A percentile compares a stretch with the other conserved stretches of the same genome.
phyloP scores from a whole-genome alignment of 1,284 basidiomycete genomes.

The Phylloporus gajari region DNA sequence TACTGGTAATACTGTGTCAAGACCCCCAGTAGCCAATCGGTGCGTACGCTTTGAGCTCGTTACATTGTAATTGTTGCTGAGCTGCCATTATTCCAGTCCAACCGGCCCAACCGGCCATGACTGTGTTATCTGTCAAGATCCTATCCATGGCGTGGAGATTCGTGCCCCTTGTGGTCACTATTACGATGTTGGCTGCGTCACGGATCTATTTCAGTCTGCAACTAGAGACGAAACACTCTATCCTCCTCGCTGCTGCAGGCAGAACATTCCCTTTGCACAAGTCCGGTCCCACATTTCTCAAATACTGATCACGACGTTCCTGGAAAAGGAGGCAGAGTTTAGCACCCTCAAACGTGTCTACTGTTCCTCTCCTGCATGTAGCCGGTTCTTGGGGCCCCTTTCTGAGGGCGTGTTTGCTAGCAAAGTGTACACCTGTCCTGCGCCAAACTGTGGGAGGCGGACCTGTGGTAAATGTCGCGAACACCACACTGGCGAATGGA shows the following conservation, averaged over 20 bases:
- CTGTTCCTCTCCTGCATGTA: conserved; percentile 53
- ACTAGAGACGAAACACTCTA: conserved; percentile 55
- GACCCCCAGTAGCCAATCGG: conserved; percentile 5
- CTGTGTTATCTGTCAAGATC: conserved; percentile 51
- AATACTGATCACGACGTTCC: conserved; percentile 38
- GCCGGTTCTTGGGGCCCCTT: conserved; percentile 53
- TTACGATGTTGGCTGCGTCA: conserved; percentile 44
- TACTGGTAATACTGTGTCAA: not conserved
- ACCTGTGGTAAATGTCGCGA: conserved; percentile 52
- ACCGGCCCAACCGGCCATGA: conserved; percentile 45
- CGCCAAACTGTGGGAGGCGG: conserved; percentile 39
- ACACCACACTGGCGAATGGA: conserved; percentile 26
- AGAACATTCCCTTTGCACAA: conserved; percentile 42
- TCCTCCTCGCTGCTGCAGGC: conserved; percentile 57
- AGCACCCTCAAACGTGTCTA: conserved; percentile 54
- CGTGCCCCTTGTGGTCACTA: conserved; percentile 45
- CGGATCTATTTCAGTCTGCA: conserved; percentile 50
- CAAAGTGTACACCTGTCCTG: conserved; percentile 34
- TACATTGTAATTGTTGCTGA: conserved; percentile 9
- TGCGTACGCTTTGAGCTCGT: conserved; percentile 11
- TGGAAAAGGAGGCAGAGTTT: conserved; percentile 49
- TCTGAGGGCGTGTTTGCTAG: conserved; percentile 21
- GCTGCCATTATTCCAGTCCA: conserved; percentile 22
- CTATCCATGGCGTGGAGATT: conserved; percentile 45
- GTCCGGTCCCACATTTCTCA: conserved; percentile 44